A percentile compares a stretch with the other conserved stretches of the same genome.
These are phyloP conservation scores for Ganoderma leucocontextum DNA, from an alignment of 1,284 basidiomycete genomes.

Conservation along the genomic window DNA sequence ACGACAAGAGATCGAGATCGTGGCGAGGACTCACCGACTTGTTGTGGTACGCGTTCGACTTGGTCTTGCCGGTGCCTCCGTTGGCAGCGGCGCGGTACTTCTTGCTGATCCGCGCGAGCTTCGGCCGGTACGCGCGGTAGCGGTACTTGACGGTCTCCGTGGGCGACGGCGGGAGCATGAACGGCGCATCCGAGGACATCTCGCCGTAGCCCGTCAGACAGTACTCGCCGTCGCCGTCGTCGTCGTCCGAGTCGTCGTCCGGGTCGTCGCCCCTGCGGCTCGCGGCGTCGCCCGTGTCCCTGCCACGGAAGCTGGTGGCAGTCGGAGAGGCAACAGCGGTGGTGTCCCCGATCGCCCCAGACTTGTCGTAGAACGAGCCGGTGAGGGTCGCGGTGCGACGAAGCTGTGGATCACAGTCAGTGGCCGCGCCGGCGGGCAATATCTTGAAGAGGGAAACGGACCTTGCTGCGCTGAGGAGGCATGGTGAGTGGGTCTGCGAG, in stretches of 20 bases:
- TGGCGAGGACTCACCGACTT: constrained; percentile 12
- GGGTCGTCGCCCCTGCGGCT: constrained; percentile 14
- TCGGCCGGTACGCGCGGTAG: constrained; percentile 33
- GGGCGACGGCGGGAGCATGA: constrained; percentile 32
- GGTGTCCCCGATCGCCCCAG: constrained; percentile 25
- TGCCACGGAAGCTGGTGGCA: constrained; percentile 4
- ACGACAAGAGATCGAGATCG: neutral
- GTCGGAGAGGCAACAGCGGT: constrained; percentile 21
- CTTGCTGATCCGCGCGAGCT: constrained; percentile 25
- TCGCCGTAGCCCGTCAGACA: constrained; percentile 32
- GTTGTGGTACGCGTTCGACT: constrained; percentile 25
- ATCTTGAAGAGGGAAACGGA: neutral
- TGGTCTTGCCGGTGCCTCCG: constrained; percentile 26
- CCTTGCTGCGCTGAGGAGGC: constrained; percentile 30
- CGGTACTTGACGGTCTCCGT: constrained; percentile 35
- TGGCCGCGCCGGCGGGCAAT: neutral
- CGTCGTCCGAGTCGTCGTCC: constrained; percentile 8
- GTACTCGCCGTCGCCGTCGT: constrained; percentile 28
- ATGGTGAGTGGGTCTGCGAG: constrained; percentile 9
- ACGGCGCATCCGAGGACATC: constrained; percentile 24
- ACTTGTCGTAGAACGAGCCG: constrained; percentile 30
- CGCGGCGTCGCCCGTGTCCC: constrained; percentile 8
- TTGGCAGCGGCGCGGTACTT: constrained; percentile 28
- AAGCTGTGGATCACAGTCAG: constrained; percentile 13
- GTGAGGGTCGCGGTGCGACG: constrained; percentile 24